Evolutionary conservation across 106 monocot species (phyloP), one percentile per base, ranked within the genome.

Genomic region (Gastrodia elata): DNA sequence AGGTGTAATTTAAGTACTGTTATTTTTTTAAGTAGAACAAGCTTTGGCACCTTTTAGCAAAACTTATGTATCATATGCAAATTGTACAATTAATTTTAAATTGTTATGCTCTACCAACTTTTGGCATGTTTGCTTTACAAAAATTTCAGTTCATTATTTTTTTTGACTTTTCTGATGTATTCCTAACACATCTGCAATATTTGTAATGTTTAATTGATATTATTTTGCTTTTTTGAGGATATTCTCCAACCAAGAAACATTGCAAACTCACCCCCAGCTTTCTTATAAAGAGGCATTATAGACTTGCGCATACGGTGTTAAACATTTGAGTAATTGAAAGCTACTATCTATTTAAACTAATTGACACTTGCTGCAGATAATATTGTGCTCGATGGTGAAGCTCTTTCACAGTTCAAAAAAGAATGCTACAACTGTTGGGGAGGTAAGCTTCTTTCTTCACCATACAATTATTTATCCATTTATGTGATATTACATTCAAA

Each of bases 331-430:
- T 35, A 65, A 67, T 61, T 61, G 26, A 67, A 65, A 37, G 32
- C n/a, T 18, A 67, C 9, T 0, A 3, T 2, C 8, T 34, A 71
- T 35, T 2, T 36, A 64, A 42, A 28, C 39, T 65, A 28, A 35
- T 43, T 70, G 16, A 57, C 16, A 25, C 36, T 2, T 67, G 13
- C 26, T 86, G 68, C 87, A 95, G 91, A 90, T 97, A 79, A 84
- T 98, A 77, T 74, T 98, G 75, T 98, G 92, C 73, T 86, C 91
- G 3, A 1, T 87, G 37, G 86, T 83, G 46, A 98, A 87, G 74
- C 80, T 82, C 59, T 85, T 86, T 65, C 70, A 68, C 5, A 64
- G 80, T 30, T 52, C 77, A 68, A 88, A 86, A 82, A 97, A 89
- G 70, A 82, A 58, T 27, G 71, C 77, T 73, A 83, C 85, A 38